Base-by-base conservation (phyloP, 345 rosid species). In the Tarenaya hassleriana region DNA sequence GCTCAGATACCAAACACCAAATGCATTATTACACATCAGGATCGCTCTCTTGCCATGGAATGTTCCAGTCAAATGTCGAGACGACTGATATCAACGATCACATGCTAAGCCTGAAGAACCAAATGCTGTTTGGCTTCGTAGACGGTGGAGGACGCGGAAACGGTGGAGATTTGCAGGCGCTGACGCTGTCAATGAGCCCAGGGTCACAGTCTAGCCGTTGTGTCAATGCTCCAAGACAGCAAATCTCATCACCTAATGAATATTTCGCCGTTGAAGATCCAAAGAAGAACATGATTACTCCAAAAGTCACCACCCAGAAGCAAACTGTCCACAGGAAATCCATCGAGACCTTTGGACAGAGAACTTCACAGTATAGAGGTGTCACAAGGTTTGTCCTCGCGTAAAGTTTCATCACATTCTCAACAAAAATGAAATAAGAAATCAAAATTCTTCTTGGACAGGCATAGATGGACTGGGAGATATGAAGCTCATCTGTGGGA, bases 101-200 rank as follows among this genome's bases (percentile, higher is more conserved):
- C 29, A 47, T 4, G 53, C 51, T 29, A 56, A 56, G 46, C 27
- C 13, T 58, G 65, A 24, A 27, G 77, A 77, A 44, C 75, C 63
- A 40, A 75, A 69, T 16, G 56, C 29, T 66, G 35, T 48, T 46
- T n/a, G 62, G 31, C 18, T 43, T 52, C 41, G 66, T 56, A 50
- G 35, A 57, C 72, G 59, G 52, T 68, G 78, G 83, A 7, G 83
- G 57, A 74, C 7, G 52, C 71, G 59, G 72, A 75, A 40, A 57
- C 72, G 59, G 52, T 68, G 78, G 83, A 7, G 83, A 81, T 68
- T 75, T 79, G 20, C 80, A 77, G 64, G 76, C 77, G 16, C 64
- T 84, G 77, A 84, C 86, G 74, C 70, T 84, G 71, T 81, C 94
- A 1, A 84, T 84, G 94, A 84, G 86, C 43, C 83, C 88, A 47